These are phyloP conservation scores for Ganoderma multipileum DNA, from an alignment of 1,284 basidiomycete genomes.

Conservation along the genomic window DNA sequence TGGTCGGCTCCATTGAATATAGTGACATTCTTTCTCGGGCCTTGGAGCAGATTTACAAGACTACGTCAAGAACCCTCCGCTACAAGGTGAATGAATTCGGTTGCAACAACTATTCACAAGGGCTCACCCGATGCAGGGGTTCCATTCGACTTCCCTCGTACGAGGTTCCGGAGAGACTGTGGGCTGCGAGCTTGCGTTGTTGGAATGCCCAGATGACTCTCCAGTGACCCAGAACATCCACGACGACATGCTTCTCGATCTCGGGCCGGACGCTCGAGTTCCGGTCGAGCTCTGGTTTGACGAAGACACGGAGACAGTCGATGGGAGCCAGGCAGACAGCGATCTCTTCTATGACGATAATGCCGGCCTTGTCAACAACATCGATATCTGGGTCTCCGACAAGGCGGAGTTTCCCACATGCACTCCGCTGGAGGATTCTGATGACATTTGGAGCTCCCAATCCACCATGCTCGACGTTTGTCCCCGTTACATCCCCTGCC, in stretches of 20 bases:
- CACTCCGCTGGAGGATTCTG: conserved; percentile 16
- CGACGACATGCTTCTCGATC: background rate
- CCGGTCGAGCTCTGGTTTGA: conserved; percentile 21
- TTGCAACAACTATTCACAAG: background rate
- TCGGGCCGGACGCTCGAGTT: conserved; percentile 15
- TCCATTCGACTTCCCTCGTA: background rate
- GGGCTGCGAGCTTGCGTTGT: conserved; percentile 16
- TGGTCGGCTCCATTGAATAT: conserved; percentile 28
- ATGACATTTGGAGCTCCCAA: conserved; percentile 30
- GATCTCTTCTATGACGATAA: conserved; percentile 17
- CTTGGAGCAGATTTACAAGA: conserved; percentile 56
- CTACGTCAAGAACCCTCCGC: conserved; percentile 48
- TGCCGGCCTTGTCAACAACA: background rate
- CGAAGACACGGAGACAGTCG: conserved; percentile 22
- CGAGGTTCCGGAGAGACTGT: background rate
- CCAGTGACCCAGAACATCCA: background rate
- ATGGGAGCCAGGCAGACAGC: conserved; percentile 16
- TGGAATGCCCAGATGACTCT: conserved; percentile 14
- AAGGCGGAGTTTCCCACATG: conserved; percentile 4
- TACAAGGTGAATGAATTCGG: conserved; percentile 54
- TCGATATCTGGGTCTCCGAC: conserved; percentile 13
- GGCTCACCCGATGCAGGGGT: background rate
- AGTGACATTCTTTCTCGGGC: conserved; percentile 48
- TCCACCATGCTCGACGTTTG: conserved; percentile 27
- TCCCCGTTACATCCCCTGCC: conserved; percentile 4